These are phyloP conservation scores for Colletotrichum sidae DNA, from an alignment of 2,329 filamentous ascomycete genomes.

Conservation along the genomic window DNA sequence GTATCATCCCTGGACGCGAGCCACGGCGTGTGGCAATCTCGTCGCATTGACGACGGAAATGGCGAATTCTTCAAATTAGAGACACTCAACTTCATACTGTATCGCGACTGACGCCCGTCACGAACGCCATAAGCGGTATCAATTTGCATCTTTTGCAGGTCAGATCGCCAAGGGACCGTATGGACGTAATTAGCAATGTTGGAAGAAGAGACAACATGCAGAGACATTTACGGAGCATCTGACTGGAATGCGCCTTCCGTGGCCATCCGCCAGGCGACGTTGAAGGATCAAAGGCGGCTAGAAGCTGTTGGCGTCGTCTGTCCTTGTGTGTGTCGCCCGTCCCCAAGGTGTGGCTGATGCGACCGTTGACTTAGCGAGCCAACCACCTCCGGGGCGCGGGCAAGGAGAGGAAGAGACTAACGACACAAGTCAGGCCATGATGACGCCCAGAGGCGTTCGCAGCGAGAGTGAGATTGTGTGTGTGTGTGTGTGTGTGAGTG, in stretches of 20 bases:
- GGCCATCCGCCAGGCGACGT: constrained; percentile 21
- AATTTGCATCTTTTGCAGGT: neutral
- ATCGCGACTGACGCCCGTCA: constrained; percentile 8
- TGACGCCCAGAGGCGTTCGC: constrained; percentile 32
- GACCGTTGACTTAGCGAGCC: neutral
- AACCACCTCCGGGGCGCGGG: neutral
- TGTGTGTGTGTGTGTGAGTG: too few relatives aligned
- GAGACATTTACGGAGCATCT: neutral
- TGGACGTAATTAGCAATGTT: neutral
- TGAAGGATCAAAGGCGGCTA: constrained; percentile 13
- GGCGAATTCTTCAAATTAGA: constrained; percentile 18
- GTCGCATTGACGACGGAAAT: constrained; percentile 26
- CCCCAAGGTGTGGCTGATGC: constrained; percentile 20
- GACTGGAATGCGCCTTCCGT: constrained; percentile 17
- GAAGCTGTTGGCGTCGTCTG: constrained; percentile 13
- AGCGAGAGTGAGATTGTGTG: constrained; percentile 10
- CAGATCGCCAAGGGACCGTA: too few relatives aligned
- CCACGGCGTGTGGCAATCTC: constrained; percentile 31
- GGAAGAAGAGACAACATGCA: constrained; percentile 31
- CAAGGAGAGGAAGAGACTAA: constrained; percentile 14
- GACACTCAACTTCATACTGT: too few relatives aligned
- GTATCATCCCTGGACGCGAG: constrained; percentile 26
- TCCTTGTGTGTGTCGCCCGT: constrained; percentile 5
- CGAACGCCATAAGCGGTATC: constrained; percentile 2
- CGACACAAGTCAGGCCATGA: constrained; percentile 33